phyloP scores from a whole-genome alignment of 768 basidiomycete species.

The Mycena galericulata region DNA sequence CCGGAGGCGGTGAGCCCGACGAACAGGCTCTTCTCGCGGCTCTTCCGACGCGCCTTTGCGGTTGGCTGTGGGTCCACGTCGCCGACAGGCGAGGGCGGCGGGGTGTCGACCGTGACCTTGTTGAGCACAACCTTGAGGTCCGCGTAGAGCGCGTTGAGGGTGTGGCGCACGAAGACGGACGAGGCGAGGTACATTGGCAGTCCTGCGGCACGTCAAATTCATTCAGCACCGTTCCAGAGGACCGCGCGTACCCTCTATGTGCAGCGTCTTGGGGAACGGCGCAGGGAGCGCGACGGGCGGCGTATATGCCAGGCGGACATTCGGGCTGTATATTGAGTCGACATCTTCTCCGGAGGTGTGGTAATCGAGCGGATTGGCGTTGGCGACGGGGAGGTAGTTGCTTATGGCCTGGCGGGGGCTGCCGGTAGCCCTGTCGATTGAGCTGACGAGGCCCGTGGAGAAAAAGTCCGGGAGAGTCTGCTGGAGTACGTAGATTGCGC shows the following conservation, averaged over 20 bases:
- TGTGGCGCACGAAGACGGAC: conserved; percentile 75
- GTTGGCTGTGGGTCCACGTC: neutral
- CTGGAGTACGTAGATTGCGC: conserved; percentile 75
- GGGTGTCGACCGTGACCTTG: conserved; percentile 57
- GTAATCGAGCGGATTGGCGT: conserved; percentile 44
- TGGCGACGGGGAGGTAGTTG: conserved; percentile 41
- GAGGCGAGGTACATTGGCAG: conserved; percentile 79
- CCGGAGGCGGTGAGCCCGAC: conserved; percentile 70
- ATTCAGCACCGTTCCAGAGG: neutral
- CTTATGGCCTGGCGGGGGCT: conserved; percentile 44
- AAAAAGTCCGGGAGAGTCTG: conserved; percentile 83
- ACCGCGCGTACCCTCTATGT: conserved; percentile 71
- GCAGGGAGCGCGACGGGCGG: conserved; percentile 74
- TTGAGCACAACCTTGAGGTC: conserved; percentile 69
- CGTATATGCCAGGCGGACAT: conserved; percentile 73
- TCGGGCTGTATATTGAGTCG: conserved; percentile 71
- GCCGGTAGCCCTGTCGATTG: conserved; percentile 61
- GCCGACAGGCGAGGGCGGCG: conserved; percentile 18
- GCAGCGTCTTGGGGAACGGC: conserved; percentile 77
- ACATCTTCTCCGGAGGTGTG: conserved; percentile 47
- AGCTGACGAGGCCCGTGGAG: conserved; percentile 69
- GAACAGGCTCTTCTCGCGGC: conserved; percentile 69
- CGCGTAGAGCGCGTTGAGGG: conserved; percentile 80
- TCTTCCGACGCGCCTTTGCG: conserved; percentile 43
- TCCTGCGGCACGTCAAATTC: conserved; percentile 54